A percentile compares a stretch with the other conserved stretches of the same genome.
phyloP scores from a whole-genome alignment of 495 filamentous ascomycete species.

The Entonaema liquescens region DNA sequence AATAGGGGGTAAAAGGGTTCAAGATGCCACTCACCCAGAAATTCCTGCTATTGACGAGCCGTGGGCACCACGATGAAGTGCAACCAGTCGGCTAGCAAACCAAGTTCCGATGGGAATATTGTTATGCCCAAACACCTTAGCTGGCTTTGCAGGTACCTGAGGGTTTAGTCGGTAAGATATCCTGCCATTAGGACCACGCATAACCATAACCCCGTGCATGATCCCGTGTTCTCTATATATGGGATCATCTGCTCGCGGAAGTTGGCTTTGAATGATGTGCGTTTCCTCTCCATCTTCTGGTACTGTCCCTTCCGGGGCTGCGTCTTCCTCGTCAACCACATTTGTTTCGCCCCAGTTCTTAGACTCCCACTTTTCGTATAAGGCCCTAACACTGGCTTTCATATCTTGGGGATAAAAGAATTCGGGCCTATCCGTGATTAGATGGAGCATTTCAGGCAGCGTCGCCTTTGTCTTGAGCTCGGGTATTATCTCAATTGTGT shows the following conservation, averaged over 20 bases:
- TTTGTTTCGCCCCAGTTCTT: slow-evolving; percentile 38
- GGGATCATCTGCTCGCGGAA: slow-evolving; percentile 41
- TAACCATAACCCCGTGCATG: slow-evolving; percentile 52
- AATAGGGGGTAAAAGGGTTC: background rate
- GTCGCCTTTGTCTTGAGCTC: background rate
- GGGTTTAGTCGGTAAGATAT: slow-evolving; percentile 44
- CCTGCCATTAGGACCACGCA: slow-evolving; percentile 11
- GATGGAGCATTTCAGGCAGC: background rate
- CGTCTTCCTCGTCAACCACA: slow-evolving; percentile 22
- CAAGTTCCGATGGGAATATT: slow-evolving; percentile 56
- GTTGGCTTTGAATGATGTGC: slow-evolving; percentile 3
- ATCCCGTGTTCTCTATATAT: slow-evolving; percentile 47
- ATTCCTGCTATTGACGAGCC: slow-evolving; percentile 58
- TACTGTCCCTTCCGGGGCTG: background rate
- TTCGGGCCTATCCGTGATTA: background rate
- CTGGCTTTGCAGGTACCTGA: slow-evolving; percentile 15
- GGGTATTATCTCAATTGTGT: slow-evolving; percentile 31
- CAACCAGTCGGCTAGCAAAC: slow-evolving; percentile 60
- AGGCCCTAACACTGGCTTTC: background rate
- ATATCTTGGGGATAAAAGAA: slow-evolving; percentile 21
- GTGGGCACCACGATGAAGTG: slow-evolving; percentile 61
- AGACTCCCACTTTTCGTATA: slow-evolving; percentile 19
- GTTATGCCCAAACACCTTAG: slow-evolving; percentile 58
- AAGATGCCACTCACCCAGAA: slow-evolving; percentile 38
- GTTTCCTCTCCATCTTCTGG: background rate